These are phyloP conservation scores for Glycine soja DNA, from an alignment of 306 rosid species.

Conservation along the genomic window DNA sequence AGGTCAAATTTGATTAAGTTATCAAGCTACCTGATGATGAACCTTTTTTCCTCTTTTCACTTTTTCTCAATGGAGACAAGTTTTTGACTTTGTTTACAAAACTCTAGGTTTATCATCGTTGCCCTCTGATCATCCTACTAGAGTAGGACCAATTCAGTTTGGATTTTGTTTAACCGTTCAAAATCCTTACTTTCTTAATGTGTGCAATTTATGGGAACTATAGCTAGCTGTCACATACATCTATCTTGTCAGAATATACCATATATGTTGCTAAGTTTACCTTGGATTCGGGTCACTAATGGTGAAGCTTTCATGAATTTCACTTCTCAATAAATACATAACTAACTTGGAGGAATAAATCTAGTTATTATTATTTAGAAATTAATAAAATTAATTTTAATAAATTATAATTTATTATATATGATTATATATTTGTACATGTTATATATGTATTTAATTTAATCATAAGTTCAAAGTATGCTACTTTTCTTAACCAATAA, in stretches of 20 bases:
- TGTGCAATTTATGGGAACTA: constrained; percentile 25
- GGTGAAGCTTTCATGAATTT: background rate
- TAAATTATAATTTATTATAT: background rate
- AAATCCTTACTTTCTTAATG: constrained; percentile 42
- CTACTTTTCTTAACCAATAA: background rate
- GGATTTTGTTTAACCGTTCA: constrained; percentile 43
- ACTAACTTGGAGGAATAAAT: background rate
- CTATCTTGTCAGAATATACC: constrained; percentile 9
- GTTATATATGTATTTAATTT: background rate
- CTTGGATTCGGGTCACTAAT: constrained; percentile 30
- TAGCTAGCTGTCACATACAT: constrained; percentile 26
- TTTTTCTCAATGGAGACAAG: constrained; percentile 50
- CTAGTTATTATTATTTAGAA: background rate
- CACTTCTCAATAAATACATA: background rate
- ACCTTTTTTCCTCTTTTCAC: constrained; percentile 5
- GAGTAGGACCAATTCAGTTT: constrained; percentile 44
- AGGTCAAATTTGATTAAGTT: constrained; percentile 44
- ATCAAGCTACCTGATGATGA: constrained; percentile 25
- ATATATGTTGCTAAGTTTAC: constrained; percentile 16
- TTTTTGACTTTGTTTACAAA: constrained; percentile 51
- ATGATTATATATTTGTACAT: background rate
- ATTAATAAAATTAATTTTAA: background rate
- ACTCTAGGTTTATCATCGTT: constrained; percentile 30
- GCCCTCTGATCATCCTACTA: constrained; percentile 25
- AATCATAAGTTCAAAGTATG: no score